Percentiles rank a stretch among this genome's conserved stretches.
These are phyloP conservation scores for Sporothrix luriei DNA, from an alignment of 2,329 filamentous ascomycete genomes.

Conservation along the genomic window DNA sequence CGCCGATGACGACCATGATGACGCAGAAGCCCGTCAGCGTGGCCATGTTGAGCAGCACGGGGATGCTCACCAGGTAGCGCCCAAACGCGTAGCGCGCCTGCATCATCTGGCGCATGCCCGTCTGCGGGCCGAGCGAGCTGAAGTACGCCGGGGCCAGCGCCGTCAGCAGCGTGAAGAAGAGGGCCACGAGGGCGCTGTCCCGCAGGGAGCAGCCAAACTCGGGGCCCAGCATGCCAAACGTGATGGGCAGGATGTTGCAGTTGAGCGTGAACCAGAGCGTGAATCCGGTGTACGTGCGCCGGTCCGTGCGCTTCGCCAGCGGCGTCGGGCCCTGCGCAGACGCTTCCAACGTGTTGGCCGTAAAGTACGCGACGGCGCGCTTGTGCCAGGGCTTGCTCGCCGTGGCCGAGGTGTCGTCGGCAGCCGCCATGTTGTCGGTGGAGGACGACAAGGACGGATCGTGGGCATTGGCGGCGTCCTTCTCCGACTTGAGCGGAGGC, in stretches of 20 bases:
- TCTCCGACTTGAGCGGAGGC: conserved; percentile 10
- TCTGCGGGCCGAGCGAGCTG: conserved; percentile 61
- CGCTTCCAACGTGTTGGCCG: conserved; percentile 43
- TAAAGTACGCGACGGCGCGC: neutral
- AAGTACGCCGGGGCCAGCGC: conserved; percentile 59
- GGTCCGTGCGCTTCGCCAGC: conserved; percentile 47
- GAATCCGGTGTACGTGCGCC: conserved; percentile 50
- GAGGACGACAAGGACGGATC: neutral
- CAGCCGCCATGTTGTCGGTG: neutral
- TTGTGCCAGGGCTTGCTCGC: neutral
- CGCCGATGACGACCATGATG: conserved; percentile 63
- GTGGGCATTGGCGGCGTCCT: neutral
- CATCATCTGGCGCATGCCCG: conserved; percentile 67
- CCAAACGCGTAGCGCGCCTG: conserved; percentile 66
- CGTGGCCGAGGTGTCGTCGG: neutral
- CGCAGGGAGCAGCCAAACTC: conserved; percentile 57
- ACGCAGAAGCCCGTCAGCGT: conserved; percentile 66
- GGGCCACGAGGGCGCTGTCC: conserved; percentile 60
- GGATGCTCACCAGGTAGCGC: conserved; percentile 60
- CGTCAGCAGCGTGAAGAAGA: conserved; percentile 64
- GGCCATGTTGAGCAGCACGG: conserved; percentile 64
- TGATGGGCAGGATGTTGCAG: conserved; percentile 55
- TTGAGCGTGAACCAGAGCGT: conserved; percentile 55
- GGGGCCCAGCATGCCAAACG: conserved; percentile 66
- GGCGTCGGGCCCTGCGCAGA: conserved; percentile 51